Base-by-base conservation (phyloP, 139 green algal species). In the Eudorina sp. region DNA sequence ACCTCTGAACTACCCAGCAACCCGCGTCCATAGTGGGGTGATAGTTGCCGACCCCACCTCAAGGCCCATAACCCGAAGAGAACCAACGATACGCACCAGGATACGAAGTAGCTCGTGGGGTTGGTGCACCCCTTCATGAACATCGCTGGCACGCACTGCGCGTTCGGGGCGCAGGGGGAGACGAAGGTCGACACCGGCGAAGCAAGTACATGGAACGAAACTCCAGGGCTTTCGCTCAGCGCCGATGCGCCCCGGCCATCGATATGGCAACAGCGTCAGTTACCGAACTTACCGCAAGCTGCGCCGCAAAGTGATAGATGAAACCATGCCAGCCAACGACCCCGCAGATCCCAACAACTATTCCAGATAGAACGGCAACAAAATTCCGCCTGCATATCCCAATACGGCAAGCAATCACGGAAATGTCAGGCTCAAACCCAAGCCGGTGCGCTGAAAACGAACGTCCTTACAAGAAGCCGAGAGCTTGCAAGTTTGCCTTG, bases 371-470 rank as follows among this genome's bases (percentile, higher is more conserved):
- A 3, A 95, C 66, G 21, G 92, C 80, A 5, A 84, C 75, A 45
- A 92, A 95, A 38, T 90, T 95, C 3, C 92, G 89, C 66, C 92
- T 95, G 89, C 83, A 60, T n/a, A n/a, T n/a, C n/a, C n/a, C n/a
- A n/a, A n/a, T n/a, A n/a, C n/a, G n/a, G n/a, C n/a, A n/a, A n/a
- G n/a, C n/a, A n/a, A n/a, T n/a, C n/a, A n/a, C n/a, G n/a, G n/a
- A n/a, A n/a, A n/a, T n/a, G n/a, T n/a, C n/a, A n/a, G n/a, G n/a
- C n/a, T n/a, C n/a, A n/a, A n/a, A n/a, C n/a, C n/a, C n/a, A n/a
- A n/a, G n/a, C n/a, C n/a, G n/a, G n/a, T n/a, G n/a, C n/a, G n/a
- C n/a, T n/a, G n/a, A n/a, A n/a, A n/a, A n/a, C n/a, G n/a, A n/a
- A n/a, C n/a, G 38, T 27, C 80, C 92, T 93, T 66, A 94, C 92